A percentile compares a stretch with the other conserved stretches of the same genome.
Evolutionary conservation across 495 filamentous ascomycete genomes (phyloP).

Genomic region (Neurospora discreta): DNA sequence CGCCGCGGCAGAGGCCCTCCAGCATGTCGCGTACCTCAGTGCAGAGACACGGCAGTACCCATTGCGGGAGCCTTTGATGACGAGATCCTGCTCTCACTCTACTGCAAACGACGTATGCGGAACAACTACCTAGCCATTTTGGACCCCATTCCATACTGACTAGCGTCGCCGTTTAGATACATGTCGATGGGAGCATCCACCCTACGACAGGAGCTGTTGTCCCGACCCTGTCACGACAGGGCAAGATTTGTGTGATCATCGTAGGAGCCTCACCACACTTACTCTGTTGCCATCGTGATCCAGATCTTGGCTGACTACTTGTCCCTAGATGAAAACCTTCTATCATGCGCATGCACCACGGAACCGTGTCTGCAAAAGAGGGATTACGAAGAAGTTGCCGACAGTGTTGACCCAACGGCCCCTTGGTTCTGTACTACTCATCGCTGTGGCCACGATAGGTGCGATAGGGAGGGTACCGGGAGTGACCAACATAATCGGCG

Average conservation of each 20-base stretch:
- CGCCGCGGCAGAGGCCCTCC: background rate
- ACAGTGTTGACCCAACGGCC: background rate
- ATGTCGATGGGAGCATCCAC: background rate
- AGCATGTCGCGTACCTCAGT: background rate
- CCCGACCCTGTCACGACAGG: background rate
- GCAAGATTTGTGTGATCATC: background rate
- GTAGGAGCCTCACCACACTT: background rate
- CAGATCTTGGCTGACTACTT: background rate
- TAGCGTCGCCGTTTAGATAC: background rate
- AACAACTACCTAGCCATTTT: no score
- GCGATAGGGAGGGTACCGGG: background rate
- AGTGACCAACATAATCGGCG: background rate
- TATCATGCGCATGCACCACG: background rate
- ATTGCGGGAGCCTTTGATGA: background rate
- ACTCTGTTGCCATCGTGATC: background rate
- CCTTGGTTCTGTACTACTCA: background rate
- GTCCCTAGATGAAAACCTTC: background rate
- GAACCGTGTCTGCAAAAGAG: background rate
- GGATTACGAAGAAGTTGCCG: background rate
- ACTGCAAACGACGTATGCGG: background rate
- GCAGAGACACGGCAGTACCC: background rate
- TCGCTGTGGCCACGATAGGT: background rate
- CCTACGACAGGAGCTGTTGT: background rate
- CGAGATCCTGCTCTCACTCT: background rate
- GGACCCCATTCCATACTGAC: background rate